phyloP scores from a whole-genome alignment of 2,329 filamentous ascomycete genomes.

The Trichoderma sp. region DNA sequence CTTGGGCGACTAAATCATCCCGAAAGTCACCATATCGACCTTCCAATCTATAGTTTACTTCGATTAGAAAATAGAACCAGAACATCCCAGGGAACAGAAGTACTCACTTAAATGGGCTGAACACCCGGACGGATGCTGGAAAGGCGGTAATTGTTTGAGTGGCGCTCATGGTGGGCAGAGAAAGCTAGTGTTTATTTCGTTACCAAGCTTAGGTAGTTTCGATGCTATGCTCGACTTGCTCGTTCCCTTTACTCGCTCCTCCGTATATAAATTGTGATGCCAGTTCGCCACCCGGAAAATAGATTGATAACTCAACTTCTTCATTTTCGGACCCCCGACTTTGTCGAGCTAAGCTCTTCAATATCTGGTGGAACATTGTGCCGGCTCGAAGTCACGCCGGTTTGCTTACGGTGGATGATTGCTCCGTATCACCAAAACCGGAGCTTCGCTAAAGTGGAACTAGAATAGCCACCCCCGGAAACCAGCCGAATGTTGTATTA shows the following conservation, averaged over 20 bases:
- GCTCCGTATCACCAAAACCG: background rate
- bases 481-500: background rate
- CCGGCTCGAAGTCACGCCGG: background rate
- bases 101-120: background rate
- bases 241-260: background rate
- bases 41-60: background rate
- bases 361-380: background rate
- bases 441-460: background rate
- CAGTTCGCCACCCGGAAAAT: background rate
- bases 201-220: background rate
- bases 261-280: background rate
- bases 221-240: background rate
- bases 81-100: background rate
- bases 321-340: background rate
- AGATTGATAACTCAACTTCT: background rate
- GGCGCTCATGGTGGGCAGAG: background rate
- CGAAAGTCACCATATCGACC: background rate
- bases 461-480: background rate
- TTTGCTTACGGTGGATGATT: background rate
- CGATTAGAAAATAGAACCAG: background rate
- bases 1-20: background rate
- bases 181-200: background rate
- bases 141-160: background rate
- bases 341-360: background rate
- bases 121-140: background rate